Conservation (phyloP, 2,329 filamentous ascomycete genomes). For the Xylaria sp. region DNA sequence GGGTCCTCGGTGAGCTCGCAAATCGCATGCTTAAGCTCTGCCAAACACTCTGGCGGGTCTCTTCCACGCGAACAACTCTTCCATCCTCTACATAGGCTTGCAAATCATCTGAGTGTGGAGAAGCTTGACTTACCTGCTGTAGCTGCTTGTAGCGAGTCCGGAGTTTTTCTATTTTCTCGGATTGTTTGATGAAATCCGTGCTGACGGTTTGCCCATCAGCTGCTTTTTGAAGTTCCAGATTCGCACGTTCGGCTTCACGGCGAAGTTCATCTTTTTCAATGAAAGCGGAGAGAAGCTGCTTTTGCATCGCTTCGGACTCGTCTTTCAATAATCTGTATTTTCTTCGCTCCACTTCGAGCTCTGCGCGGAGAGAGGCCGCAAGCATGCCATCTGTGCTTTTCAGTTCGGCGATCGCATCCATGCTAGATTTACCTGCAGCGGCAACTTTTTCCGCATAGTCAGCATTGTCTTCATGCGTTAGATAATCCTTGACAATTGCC, state of each 20-base stretch:
- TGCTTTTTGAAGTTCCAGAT: slow-evolving; percentile 38
- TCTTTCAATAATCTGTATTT: slow-evolving; percentile 45
- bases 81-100: slow-evolving; percentile 15
- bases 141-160: slow-evolving; percentile 50
- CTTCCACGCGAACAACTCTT: slow-evolving; percentile 19
- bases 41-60: slow-evolving; percentile 27
- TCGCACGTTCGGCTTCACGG: slow-evolving; percentile 46
- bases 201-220: slow-evolving; percentile 29
- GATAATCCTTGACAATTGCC: slow-evolving; percentile 30
- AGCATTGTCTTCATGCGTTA: slow-evolving; percentile 21
- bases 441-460: slow-evolving; percentile 38
- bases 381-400: slow-evolving; percentile 56
- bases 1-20: neutral
- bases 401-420: slow-evolving; percentile 52
- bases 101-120: slow-evolving; percentile 12
- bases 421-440: slow-evolving; percentile 49
- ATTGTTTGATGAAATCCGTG: slow-evolving; percentile 33
- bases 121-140: slow-evolving; percentile 49
- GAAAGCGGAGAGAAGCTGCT: slow-evolving; percentile 55
- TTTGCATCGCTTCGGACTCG: slow-evolving; percentile 53
- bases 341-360: slow-evolving; percentile 51
- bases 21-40: slow-evolving; percentile 18
- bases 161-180: slow-evolving; percentile 55
- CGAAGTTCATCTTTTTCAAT: slow-evolving; percentile 56
- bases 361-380: slow-evolving; percentile 51